phyloP scores from a whole-genome alignment of 805 yeast species.

The Kluyveromyces nonfermentans region DNA sequence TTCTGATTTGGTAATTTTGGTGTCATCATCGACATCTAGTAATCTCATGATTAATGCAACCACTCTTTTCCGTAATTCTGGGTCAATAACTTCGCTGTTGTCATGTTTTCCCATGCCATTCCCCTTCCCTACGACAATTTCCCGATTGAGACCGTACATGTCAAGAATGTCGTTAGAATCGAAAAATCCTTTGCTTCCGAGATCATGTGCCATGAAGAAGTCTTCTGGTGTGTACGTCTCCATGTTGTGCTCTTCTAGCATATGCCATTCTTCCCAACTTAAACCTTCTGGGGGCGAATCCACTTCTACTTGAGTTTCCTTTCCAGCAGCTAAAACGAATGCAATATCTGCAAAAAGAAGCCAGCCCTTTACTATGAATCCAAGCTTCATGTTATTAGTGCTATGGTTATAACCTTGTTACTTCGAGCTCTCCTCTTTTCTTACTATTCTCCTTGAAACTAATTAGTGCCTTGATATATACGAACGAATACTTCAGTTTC shows the following conservation, averaged over 20 bases:
- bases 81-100: constrained; percentile 51
- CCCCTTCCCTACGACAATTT: constrained; percentile 74
- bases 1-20: constrained; percentile 54
- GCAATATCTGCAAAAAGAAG: constrained; percentile 5
- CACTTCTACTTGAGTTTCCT: constrained; percentile 22
- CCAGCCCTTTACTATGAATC: not conserved
- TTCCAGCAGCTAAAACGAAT: constrained; percentile 9
- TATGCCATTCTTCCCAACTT: constrained; percentile 81
- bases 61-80: constrained; percentile 45
- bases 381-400: not conserved
- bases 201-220: constrained; percentile 77
- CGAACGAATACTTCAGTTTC: no score
- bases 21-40: constrained; percentile 60
- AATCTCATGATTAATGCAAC: constrained; percentile 44
- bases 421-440: not conserved
- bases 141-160: constrained; percentile 70
- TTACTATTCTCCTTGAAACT: no score
- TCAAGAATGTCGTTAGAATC: constrained; percentile 57
- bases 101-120: constrained; percentile 81
- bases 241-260: constrained; percentile 79
- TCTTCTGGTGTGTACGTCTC: constrained; percentile 64
- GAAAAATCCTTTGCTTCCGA: constrained; percentile 47
- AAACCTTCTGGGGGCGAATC: constrained; percentile 43
- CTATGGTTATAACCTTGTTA: not conserved
- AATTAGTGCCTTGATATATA: no score